Conservation (phyloP, 352 stramenopile species). For the Aphanomyces invadans region DNA sequence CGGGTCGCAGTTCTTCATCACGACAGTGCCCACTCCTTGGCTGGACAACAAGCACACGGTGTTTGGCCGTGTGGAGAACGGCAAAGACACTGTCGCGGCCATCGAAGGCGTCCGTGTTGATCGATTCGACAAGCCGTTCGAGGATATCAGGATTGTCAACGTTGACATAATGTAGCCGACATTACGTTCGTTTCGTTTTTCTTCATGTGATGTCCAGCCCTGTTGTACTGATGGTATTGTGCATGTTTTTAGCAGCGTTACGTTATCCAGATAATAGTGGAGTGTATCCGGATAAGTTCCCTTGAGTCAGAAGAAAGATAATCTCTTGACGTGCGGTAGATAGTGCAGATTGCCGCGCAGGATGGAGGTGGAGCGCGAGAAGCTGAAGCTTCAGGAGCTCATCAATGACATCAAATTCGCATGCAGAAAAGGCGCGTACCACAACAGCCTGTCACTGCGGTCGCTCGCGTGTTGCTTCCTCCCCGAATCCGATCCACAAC, state of each 20-base stretch:
- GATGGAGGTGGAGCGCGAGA: slow-evolving; percentile 10
- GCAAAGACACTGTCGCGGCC: slow-evolving; percentile 95
- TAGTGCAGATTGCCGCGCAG: neutral
- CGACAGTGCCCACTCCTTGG: slow-evolving; percentile 95
- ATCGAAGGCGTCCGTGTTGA: slow-evolving; percentile 91
- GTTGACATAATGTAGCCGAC: slow-evolving; percentile 79
- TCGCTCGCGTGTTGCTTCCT: slow-evolving; percentile 16
- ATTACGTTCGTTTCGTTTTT: too few relatives aligned
- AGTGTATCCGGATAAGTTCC: neutral
- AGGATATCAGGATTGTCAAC: slow-evolving; percentile 86
- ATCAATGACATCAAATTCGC: slow-evolving; percentile 8
- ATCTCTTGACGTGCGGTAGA: neutral
- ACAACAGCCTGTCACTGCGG: slow-evolving; percentile 4
- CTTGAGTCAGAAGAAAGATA: slow-evolving; percentile 10
- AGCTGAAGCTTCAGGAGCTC: slow-evolving; percentile 16
- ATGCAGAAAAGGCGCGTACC: slow-evolving; percentile 2
- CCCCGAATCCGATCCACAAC: neutral
- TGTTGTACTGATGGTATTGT: too few relatives aligned
- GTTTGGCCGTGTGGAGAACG: slow-evolving; percentile 84
- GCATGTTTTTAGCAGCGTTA: too few relatives aligned
- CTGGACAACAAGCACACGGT: slow-evolving; percentile 96
- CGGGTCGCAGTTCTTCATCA: slow-evolving; percentile 97
- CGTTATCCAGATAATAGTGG: too few relatives aligned
- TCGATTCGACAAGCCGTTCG: slow-evolving; percentile 66
- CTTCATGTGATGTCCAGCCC: too few relatives aligned